Percentiles rank a stretch among this genome's conserved stretches.
Evolutionary conservation across 345 rosid genomes (phyloP).

Genomic region (Murraya paniculata): DNA sequence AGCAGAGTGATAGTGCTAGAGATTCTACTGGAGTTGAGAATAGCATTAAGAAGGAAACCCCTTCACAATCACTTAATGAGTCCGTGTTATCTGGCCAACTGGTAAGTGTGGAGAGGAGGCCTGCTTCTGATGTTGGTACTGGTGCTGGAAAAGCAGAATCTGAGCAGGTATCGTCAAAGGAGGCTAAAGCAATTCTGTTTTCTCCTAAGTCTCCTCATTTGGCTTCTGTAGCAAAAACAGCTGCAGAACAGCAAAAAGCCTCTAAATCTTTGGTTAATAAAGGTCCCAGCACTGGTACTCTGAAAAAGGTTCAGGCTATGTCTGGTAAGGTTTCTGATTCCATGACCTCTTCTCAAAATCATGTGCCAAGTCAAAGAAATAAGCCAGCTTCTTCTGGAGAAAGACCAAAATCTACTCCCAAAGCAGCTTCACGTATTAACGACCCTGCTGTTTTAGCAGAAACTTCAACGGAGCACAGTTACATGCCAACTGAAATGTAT

Average conservation of each 20-base stretch:
- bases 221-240: conserved; percentile 28
- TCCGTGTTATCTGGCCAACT: conserved; percentile 27
- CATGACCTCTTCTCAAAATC: conserved; percentile 44
- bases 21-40: conserved; percentile 33
- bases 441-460: conserved; percentile 37
- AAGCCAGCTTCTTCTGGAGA: conserved; percentile 47
- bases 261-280: conserved; percentile 38
- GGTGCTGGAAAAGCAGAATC: conserved; percentile 41
- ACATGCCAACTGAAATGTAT: conserved; percentile 43
- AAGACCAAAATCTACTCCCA: conserved; percentile 45
- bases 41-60: conserved; percentile 27
- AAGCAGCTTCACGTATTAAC: conserved; percentile 34
- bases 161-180: conserved; percentile 34
- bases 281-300: conserved; percentile 34
- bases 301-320: conserved; percentile 45
- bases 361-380: conserved; percentile 40
- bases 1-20: conserved; percentile 29
- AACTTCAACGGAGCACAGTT: conserved; percentile 35
- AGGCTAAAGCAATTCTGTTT: conserved; percentile 33
- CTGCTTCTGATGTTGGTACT: conserved; percentile 25
- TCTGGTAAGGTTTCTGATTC: conserved; percentile 40
- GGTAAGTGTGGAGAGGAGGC: conserved; percentile 29
- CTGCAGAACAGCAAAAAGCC: conserved; percentile 40
- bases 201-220: conserved; percentile 59
- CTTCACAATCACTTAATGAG: conserved; percentile 31